Evolutionary conservation across 208 protist species (phyloP), one percentile per base, ranked within the genome.

Genomic region (Trichomonas gallinae): DNA sequence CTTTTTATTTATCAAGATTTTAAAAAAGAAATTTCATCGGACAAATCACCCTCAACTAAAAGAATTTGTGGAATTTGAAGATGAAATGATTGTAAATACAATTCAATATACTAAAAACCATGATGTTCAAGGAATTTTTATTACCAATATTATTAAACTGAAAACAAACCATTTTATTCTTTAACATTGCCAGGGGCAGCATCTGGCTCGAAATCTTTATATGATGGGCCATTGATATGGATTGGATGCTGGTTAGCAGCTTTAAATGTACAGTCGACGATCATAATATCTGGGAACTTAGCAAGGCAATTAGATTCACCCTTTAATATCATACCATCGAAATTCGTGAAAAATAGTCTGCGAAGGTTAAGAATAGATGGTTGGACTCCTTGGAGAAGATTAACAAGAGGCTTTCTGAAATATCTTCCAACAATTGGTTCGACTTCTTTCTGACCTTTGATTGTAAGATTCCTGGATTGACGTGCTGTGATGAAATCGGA

Each of bases 241-340:
- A 93, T 93, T 93, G 87, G 40, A 36, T 93, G 87, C 87, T 93
- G 87, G 31, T 93, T 93, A 48, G 40, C 87, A 31, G 13, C 87
- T 0, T 58, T 48, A 26, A 93, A 93, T 34, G 42, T 93, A 93
- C 87, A 93, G 26, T 93, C 87, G n/a, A 48, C 15, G 15, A 93
- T 51, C 11, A 51, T 34, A 58, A 93, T 51, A 38, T 48, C 44
- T 93, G 87, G n/a, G 36, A 93, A 93, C 38, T 51, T 93, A 38
- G 87, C 87, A 6, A 93, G 26, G 11, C 87, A 42, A 15, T 40
- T 34, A 38, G 87, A 42, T 36, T 93, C 87, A 36, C 87, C 87
- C 44, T 93, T 93, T 17, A 93, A 48, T 21, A 93, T 40, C 87
- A 93, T 93, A 48, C 87, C 87, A 93, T 93, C 87, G 45, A 93